phyloP scores from a whole-genome alignment of 352 stramenopile species.

The Globisporangium acanthophoron region DNA sequence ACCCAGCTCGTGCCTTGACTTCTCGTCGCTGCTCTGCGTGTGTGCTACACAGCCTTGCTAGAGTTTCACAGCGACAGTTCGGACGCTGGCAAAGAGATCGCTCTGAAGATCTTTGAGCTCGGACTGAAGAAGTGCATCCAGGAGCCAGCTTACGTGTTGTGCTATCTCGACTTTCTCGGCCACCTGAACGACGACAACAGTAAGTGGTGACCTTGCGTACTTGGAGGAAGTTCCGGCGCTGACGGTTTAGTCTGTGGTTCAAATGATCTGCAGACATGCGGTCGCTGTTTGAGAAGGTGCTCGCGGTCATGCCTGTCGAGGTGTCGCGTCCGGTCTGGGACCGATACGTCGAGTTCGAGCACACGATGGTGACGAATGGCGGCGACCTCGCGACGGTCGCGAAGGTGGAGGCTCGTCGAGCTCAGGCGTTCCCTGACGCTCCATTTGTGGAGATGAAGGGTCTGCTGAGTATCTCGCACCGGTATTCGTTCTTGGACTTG shows the following conservation, averaged over 20 bases:
- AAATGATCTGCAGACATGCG: conserved; percentile 59
- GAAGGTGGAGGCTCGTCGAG: conserved; percentile 76
- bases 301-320: conserved; percentile 80
- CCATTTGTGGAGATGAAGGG: conserved; percentile 80
- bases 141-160: conserved; percentile 75
- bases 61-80: conserved; percentile 87
- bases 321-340: conserved; percentile 83
- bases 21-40: background rate
- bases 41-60: conserved; percentile 42
- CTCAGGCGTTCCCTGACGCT: conserved; percentile 69
- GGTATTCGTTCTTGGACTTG: conserved; percentile 79
- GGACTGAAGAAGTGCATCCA: conserved; percentile 88
- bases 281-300: conserved; percentile 84
- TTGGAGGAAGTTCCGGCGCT: background rate
- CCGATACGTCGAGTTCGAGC: conserved; percentile 83
- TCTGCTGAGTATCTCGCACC: conserved; percentile 67
- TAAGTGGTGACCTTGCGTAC: conserved; percentile 22
- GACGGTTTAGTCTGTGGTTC: background rate
- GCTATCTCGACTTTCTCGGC: conserved; percentile 82
- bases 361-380: conserved; percentile 81
- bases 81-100: conserved; percentile 78
- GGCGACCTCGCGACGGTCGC: conserved; percentile 78
- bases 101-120: conserved; percentile 87
- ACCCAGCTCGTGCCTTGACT: too few species aligned
- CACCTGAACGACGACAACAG: conserved; percentile 89